Evolutionary conservation across 2,329 filamentous ascomycete species (phyloP).

Genomic region (Daldinia sp.): DNA sequence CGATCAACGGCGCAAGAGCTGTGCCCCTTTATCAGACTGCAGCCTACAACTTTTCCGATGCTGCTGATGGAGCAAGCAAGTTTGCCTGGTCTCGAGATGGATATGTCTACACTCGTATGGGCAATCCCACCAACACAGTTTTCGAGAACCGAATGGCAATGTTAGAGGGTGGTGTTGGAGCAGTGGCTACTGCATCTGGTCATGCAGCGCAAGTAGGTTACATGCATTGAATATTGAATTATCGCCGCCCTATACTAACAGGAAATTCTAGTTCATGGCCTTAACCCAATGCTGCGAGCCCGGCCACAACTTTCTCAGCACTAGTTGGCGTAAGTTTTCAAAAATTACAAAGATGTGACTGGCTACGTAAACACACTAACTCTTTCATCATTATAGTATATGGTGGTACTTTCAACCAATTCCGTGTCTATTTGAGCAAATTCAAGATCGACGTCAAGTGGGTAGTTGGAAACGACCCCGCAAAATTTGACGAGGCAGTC

Average conservation of each 20-base stretch:
- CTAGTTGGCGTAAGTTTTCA: slow-evolving; percentile 51
- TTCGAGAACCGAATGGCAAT: slow-evolving; percentile 56
- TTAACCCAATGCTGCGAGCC: slow-evolving; percentile 54
- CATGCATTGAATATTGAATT: background rate
- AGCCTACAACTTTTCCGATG: slow-evolving; percentile 54
- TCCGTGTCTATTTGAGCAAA: slow-evolving; percentile 54
- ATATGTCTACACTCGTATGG: slow-evolving; percentile 56
- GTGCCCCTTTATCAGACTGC: slow-evolving; percentile 50
- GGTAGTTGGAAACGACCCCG: slow-evolving; percentile 51
- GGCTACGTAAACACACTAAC: slow-evolving; percentile 23
- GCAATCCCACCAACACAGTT: slow-evolving; percentile 55
- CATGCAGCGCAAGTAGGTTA: slow-evolving; percentile 51
- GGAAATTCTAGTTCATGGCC: slow-evolving; percentile 51
- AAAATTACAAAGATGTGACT: background rate
- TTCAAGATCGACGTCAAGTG: slow-evolving; percentile 56
- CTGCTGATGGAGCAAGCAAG: slow-evolving; percentile 55
- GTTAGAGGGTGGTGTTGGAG: slow-evolving; percentile 55
- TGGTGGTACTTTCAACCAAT: slow-evolving; percentile 55
- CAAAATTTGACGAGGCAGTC: slow-evolving; percentile 49
- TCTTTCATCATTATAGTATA: slow-evolving; percentile 47
- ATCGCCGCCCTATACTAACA: slow-evolving; percentile 19
- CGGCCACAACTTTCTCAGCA: slow-evolving; percentile 54
- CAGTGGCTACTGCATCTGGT: slow-evolving; percentile 55
- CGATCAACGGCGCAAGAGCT: slow-evolving; percentile 50
- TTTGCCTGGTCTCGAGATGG: slow-evolving; percentile 54